Base-by-base conservation (phyloP, 2,329 filamentous ascomycete genomes). In the Neocucurbitaria cava region DNA sequence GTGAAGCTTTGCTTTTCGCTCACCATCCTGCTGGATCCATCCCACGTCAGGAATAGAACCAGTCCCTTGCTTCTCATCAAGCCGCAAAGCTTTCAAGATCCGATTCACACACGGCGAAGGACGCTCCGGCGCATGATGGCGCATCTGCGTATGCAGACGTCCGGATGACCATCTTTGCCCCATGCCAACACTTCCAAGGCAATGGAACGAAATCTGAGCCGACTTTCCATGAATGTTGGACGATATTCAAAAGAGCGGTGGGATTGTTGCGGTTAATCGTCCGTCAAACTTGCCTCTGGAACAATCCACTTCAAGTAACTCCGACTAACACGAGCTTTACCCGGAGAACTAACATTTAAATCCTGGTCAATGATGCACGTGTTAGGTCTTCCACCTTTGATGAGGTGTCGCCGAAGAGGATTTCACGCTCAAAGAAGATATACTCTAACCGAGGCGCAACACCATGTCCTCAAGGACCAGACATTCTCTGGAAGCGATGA, bases 211-310 rank as follows among this genome's bases (percentile, higher is more conserved):
- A 46, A 13, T 23, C 23, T 31, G 40, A 7, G 35, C 43, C 48
- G 44, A 20, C 31, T 30, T 18, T 52, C 13, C 21, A 17, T 43
- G 21, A 42, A n/a, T 26, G 52, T 45, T 54, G 30, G 53, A 42
- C 47, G 49, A 35, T 38, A 38, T 24, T 26, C 46, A 55, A 65
- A 67, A 66, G 54, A 67, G 64, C 64, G 64, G 64, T 67, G 61
- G 63, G 53, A 59, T 26, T 51, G 35, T 44, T 24, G 41, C 53
- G 46, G 50, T 41, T 46, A 48, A 52, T 46, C 46, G 46, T 45
- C 46, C 49, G 52, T 49, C 50, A 39, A 40, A 38, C 23, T 40
- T 13, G 30, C 23, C 26, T 54, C 26, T 43, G 33, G 46, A 21
- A 30, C 43, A 48, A 28, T 36, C 49, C 45, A 28, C 28, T 31